Percentiles rank a stretch among this genome's conserved stretches.
Conservation (phyloP, 2,329 filamentous ascomycete genomes). For the Pseudocercospora macadamiae region DNA sequence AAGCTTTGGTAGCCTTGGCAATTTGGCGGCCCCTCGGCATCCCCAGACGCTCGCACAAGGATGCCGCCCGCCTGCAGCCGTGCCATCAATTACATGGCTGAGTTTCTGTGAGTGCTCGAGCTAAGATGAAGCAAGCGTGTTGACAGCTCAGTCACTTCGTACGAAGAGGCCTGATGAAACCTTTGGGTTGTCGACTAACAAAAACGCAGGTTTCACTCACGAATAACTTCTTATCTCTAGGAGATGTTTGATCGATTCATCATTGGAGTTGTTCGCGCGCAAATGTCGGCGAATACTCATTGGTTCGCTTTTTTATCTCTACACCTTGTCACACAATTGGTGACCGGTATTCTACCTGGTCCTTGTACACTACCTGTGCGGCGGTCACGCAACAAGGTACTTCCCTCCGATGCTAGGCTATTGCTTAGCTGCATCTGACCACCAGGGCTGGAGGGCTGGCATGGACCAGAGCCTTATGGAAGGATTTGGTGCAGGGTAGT, state of each 20-base stretch:
- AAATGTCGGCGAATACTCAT: slow-evolving; percentile 1
- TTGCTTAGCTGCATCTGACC: too few species aligned
- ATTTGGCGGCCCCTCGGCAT: neutral
- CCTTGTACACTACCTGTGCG: too few species aligned
- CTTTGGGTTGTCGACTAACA: too few species aligned
- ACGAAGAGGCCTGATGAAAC: too few species aligned
- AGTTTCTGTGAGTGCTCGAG: too few species aligned
- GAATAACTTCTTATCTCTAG: neutral
- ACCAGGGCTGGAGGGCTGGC: too few species aligned
- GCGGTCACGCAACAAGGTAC: too few species aligned
- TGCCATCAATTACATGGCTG: too few species aligned
- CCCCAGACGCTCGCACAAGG: neutral
- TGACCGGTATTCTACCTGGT: neutral
- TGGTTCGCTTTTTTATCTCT: neutral
- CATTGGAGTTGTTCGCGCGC: neutral
- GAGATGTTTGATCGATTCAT: neutral
- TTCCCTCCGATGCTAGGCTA: too few species aligned
- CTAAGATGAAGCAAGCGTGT: too few species aligned
- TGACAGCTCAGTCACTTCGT: too few species aligned
- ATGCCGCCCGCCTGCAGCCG: too few species aligned
- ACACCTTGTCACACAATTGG: neutral
- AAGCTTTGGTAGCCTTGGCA: neutral
- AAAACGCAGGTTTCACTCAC: neutral
- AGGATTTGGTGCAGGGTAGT: slow-evolving; percentile 12
- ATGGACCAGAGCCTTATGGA: neutral